These are phyloP conservation scores for Lentinus brumalis DNA, from an alignment of 768 basidiomycete genomes.

Conservation along the genomic window DNA sequence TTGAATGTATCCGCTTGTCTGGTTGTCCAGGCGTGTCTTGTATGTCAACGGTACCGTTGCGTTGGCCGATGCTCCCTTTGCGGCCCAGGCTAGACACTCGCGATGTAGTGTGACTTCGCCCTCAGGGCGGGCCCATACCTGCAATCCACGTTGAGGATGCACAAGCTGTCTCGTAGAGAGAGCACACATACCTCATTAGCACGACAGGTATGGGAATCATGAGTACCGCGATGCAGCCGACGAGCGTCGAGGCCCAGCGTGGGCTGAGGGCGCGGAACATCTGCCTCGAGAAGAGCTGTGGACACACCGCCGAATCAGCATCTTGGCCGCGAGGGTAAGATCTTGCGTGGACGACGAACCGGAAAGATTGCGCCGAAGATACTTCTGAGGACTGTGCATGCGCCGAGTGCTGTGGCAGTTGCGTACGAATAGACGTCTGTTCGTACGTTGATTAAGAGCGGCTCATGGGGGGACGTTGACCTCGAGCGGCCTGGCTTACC, in stretches of 20 bases:
- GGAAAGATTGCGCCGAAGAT: slow-evolving; percentile 43
- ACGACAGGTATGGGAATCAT: slow-evolving; percentile 47
- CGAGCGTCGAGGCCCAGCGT: slow-evolving; percentile 59
- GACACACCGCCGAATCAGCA: neutral
- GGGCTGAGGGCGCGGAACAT: slow-evolving; percentile 56
- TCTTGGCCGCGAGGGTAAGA: neutral
- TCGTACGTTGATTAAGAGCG: too few species aligned
- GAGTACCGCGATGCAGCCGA: slow-evolving; percentile 51
- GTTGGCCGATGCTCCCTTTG: too few species aligned
- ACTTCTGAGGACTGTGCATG: slow-evolving; percentile 54
- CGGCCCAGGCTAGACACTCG: too few species aligned
- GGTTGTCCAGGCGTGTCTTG: neutral
- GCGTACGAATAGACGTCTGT: slow-evolving; percentile 51
- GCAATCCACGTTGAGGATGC: neutral
- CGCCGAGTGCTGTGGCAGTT: slow-evolving; percentile 59
- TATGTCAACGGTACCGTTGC: neutral
- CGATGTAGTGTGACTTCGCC: slow-evolving; percentile 2
- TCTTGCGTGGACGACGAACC: neutral
- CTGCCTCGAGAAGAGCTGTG: slow-evolving; percentile 49
- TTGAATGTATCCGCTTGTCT: neutral
- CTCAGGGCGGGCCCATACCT: slow-evolving; percentile 15
- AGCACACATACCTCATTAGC: slow-evolving; percentile 16
- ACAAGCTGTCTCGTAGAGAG: neutral
- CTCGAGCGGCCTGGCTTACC: slow-evolving; percentile 22
- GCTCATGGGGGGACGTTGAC: too few species aligned